Evolutionary conservation across 2,329 filamentous ascomycete genomes (phyloP), one percentile per base, ranked within the genome.

Genomic region (Allantophomopsis cytisporea): DNA sequence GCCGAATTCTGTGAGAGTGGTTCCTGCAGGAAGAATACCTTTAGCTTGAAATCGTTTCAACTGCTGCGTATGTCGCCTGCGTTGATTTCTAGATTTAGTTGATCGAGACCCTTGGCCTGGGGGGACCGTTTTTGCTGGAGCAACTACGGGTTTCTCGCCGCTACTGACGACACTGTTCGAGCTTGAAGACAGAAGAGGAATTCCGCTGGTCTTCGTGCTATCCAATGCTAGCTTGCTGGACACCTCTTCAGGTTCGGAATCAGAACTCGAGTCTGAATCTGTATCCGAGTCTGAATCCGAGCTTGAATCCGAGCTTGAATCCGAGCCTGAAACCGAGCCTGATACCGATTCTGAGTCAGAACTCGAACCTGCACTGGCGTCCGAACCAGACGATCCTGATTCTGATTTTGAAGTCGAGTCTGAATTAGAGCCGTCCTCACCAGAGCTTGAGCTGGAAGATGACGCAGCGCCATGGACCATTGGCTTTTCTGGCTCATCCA

Each of bases 61-160:
- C 41, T 60, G 60, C 41, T 66, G 66, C 31, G 61, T 56, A 39
- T 68, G 56, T 41, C 66, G 67, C 32, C 65, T 64, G 31, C 77
- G 64, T 21, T 58, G 50, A 46, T 82, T 82, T 43, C 74, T 68
- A 17, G 58, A 58, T 38, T 66, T 65, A 0, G 77, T 82, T 14
- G 53, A 48, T 16, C 51, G 46, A 23, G 61, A 63, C 13, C 77
- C 76, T 43, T 63, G 39, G 4, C 65, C 64, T 34, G 72, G 69
- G 37, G 65, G 54, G n/a, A 49, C 40, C 42, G 33, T 32, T 12
- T 31, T 12, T 55, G 57, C 23, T 10, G 50, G 37, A 23, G 23
- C 15, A 28, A 5, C 23, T 10, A 12, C 23, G 11, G 23, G 10
- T 10, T 28, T 28, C 11, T 5, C 11, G 23, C 23, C 37, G 45